Conservation (phyloP, 2,329 filamentous ascomycete genomes). For the Scopulariopsis brevicaulis region DNA sequence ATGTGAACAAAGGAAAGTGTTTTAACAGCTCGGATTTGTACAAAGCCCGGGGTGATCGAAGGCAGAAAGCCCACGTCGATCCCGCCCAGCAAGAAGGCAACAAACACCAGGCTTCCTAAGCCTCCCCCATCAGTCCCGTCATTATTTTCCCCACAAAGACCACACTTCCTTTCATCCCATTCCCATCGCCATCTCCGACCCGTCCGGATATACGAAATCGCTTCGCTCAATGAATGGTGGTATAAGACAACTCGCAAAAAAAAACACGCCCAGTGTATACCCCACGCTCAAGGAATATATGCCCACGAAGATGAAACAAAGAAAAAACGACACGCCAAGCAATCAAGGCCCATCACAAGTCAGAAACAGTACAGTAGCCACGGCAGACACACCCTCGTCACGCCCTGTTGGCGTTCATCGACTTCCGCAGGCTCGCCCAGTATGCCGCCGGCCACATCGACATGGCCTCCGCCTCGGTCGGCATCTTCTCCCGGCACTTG, state of each 20-base stretch:
- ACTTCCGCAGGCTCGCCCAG: conserved; percentile 46
- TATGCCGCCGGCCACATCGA: conserved; percentile 50
- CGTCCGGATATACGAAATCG: background rate
- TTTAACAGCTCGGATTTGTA: background rate
- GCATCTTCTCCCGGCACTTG: conserved; percentile 45
- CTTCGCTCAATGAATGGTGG: background rate
- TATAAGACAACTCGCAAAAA: background rate
- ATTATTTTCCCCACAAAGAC: background rate
- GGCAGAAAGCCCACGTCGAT: background rate
- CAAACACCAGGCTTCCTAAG: background rate
- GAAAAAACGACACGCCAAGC: background rate
- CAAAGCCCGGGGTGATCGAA: background rate
- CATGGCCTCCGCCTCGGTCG: conserved; percentile 43
- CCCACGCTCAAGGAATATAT: background rate
- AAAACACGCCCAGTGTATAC: background rate
- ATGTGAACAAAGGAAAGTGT: background rate
- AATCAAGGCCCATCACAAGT: background rate
- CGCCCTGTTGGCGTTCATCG: conserved; percentile 16
- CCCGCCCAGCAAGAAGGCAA: background rate
- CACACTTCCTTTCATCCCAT: background rate
- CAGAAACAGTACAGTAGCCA: background rate
- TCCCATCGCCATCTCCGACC: background rate
- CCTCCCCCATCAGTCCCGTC: background rate
- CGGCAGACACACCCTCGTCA: background rate
- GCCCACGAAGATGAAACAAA: background rate